Evolutionary conservation across 1,284 basidiomycete species (phyloP).

Genomic region (Ceratobasidium sp.): DNA sequence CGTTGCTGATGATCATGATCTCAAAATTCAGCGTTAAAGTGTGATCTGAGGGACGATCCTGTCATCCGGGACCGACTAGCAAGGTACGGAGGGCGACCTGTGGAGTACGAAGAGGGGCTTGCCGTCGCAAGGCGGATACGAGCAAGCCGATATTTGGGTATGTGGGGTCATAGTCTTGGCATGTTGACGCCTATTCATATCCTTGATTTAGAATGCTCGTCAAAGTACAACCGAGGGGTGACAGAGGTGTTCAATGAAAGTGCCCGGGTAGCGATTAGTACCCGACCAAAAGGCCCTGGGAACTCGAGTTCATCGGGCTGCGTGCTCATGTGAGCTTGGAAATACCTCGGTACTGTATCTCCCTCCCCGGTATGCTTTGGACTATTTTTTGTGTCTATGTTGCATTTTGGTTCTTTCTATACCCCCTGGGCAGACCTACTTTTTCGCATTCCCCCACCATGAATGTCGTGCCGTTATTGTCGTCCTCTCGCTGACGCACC

Average conservation of each 20-base stretch:
- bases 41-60: constrained; percentile 88
- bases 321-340: constrained; percentile 32
- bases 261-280: constrained; percentile 83
- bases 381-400: constrained; percentile 27
- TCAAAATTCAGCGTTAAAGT: constrained; percentile 81
- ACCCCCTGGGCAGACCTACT: constrained; percentile 29
- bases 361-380: constrained; percentile 12
- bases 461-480: background rate
- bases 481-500: constrained; percentile 1
- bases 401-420: constrained; percentile 19
- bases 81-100: constrained; percentile 73
- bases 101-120: constrained; percentile 92
- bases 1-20: constrained; percentile 21
- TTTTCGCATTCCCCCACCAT: constrained; percentile 14
- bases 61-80: constrained; percentile 74
- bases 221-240: constrained; percentile 95
- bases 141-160: constrained; percentile 91
- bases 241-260: constrained; percentile 92
- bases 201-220: constrained; percentile 83
- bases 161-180: constrained; percentile 52
- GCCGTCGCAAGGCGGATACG: constrained; percentile 89
- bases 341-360: constrained; percentile 1
- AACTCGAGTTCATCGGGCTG: constrained; percentile 48
- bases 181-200: background rate
- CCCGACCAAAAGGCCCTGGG: constrained; percentile 74